A percentile compares a stretch with the other conserved stretches of the same genome.
phyloP scores from a whole-genome alignment of 2,329 filamentous ascomycete genomes.

The Balansia obtecta region DNA sequence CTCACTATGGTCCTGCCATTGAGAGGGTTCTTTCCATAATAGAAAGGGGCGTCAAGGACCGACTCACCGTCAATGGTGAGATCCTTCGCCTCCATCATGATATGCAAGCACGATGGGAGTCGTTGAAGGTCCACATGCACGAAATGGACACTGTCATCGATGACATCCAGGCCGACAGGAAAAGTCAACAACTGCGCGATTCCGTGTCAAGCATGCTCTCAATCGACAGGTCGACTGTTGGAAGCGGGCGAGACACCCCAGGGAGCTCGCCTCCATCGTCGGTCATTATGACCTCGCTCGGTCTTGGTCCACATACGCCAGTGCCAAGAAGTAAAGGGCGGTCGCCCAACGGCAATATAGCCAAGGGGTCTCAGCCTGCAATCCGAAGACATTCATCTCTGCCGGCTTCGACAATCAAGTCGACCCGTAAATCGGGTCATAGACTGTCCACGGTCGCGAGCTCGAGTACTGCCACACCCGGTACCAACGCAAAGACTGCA shows the following conservation, averaged over 20 bases:
- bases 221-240: constrained; percentile 60
- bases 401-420: constrained; percentile 29
- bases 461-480: constrained; percentile 38
- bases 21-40: constrained; percentile 86
- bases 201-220: constrained; percentile 89
- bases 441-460: constrained; percentile 34
- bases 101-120: constrained; percentile 70
- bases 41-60: constrained; percentile 86
- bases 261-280: constrained; percentile 54
- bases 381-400: constrained; percentile 35
- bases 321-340: constrained; percentile 32
- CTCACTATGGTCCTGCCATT: constrained; percentile 87
- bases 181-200: constrained; percentile 69
- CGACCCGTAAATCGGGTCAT: constrained; percentile 28
- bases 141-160: constrained; percentile 67
- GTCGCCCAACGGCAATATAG: constrained; percentile 31
- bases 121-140: constrained; percentile 61
- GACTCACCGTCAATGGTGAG: constrained; percentile 93
- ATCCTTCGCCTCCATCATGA: constrained; percentile 78
- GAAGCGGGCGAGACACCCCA: constrained; percentile 58
- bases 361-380: constrained; percentile 31
- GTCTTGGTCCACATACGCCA: constrained; percentile 35
- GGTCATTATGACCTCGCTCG: constrained; percentile 45
- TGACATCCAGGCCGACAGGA: constrained; percentile 51
- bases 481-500: constrained; percentile 24